Conservation (phyloP, 1,139 yeast species). For the Kluyveromyces sp. region DNA sequence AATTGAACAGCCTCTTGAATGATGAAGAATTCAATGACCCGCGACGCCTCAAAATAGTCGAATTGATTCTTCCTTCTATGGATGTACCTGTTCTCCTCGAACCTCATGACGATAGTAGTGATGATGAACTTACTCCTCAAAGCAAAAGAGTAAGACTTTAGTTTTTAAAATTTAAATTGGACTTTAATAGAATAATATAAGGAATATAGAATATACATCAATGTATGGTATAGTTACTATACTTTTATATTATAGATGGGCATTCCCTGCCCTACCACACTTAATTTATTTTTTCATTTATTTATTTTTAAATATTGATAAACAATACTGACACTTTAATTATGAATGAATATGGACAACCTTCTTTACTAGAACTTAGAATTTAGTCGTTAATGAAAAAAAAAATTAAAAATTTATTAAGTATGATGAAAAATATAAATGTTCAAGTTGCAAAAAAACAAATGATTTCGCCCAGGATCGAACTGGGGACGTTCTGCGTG, state of each 20-base stretch:
- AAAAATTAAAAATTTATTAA: no score
- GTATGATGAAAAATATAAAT: no score
- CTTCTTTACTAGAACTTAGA: no score
- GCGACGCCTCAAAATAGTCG: conserved; percentile 64
- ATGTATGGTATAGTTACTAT: no score
- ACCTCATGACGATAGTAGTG: neutral
- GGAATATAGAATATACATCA: no score
- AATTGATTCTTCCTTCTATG: conserved; percentile 68
- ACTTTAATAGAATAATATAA: neutral
- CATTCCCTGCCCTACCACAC: no score
- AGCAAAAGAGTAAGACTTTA: neutral
- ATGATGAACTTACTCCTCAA: neutral
- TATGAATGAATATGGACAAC: no score
- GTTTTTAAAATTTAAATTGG: neutral
- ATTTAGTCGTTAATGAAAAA: no score
- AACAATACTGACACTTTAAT: no score
- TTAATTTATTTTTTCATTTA: no score
- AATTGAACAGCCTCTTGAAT: conserved; percentile 39
- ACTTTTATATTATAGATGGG: no score
- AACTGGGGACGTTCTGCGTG: conserved; percentile 99
- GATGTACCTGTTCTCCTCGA: conserved; percentile 53
- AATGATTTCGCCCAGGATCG: conserved; percentile 99
- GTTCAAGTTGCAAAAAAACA: conserved; percentile 7
- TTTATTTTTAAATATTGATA: no score
- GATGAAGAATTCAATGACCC: conserved; percentile 48